Percentiles rank a stretch among this genome's conserved stretches.
phyloP scores from a whole-genome alignment of 2,329 filamentous ascomycete genomes.

The Diaporthe nobilis region DNA sequence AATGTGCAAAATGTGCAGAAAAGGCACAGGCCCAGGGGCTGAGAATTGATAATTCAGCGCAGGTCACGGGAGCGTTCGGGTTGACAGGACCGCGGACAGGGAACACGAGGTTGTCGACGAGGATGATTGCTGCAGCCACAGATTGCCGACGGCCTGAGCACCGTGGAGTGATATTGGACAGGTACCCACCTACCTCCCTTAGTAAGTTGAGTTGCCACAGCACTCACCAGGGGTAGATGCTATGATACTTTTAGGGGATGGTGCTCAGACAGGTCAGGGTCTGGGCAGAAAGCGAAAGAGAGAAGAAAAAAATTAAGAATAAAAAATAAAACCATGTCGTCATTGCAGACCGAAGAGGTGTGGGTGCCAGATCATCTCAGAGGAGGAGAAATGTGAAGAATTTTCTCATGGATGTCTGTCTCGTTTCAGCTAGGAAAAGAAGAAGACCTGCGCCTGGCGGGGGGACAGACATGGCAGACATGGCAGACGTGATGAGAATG shows the following conservation, averaged over 20 bases:
- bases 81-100: neutral
- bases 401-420: constrained; percentile 5
- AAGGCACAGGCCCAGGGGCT: neutral
- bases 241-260: neutral
- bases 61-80: neutral
- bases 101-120: constrained; percentile 10
- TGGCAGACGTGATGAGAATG: constrained; percentile 10
- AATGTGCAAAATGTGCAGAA: neutral
- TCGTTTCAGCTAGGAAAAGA: constrained; percentile 23
- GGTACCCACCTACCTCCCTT: too few species aligned
- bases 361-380: constrained; percentile 11
- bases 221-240: neutral
- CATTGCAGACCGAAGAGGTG: neutral
- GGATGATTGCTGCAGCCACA: constrained; percentile 22
- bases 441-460: neutral
- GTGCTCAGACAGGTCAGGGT: neutral
- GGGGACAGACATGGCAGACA: too few species aligned
- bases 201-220: neutral
- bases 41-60: neutral
- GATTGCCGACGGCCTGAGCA: constrained; percentile 5
- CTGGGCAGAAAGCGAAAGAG: neutral
- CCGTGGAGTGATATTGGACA: neutral
- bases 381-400: constrained; percentile 23
- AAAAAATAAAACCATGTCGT: neutral
- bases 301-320: neutral